Base-by-base conservation (phyloP, 768 basidiomycete genomes). In the Rhizopogon vulgaris region DNA sequence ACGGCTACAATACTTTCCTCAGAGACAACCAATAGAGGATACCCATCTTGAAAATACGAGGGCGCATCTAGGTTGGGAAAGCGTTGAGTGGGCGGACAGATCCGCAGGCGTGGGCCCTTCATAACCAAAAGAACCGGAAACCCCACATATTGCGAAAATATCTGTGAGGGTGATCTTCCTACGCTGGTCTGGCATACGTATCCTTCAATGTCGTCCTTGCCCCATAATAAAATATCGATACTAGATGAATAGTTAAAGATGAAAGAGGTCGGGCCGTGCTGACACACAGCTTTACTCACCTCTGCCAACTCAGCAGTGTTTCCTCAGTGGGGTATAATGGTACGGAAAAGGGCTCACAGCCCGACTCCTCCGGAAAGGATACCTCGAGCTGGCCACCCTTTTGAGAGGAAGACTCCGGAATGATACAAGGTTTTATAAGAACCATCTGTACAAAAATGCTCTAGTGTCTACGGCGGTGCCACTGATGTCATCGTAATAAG, bases 1-100 rank as follows among this genome's bases (percentile, higher is more conserved):
- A 89, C 64, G 34, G 73, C 73, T 27, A 51, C 62, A 57, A 84
- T 72, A 59, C 82, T 84, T 68, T 90, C 83, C 63, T 84, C 78
- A 22, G 83, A 84, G 25, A 85, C 69, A 6, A 90, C 60, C 32
- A 87, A 67, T 45, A 91, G 59, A 1, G 88, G 87, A 61, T 80
- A 90, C 50, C 79, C 82, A 55, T 90, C 88, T 64, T 89, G 84
- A 63, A 77, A 87, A 53, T 76, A 70, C 4, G 78, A 69, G 12
- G 74, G 77, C 3, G 78, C 80, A 27, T 77, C 67, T 47, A 88
- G 67, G n/a, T 76, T 60, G 5, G 87, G 85, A 58, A 82, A 84
- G 18, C 72, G 66, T 6, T 50, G 25, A 2, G 85, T 84, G 9
- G 83, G 74, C 24, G 67, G 69, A 47, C 79, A 77, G 0, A 51